Evolutionary conservation across 441 rosid species (phyloP).

Genomic region (Codiaeum variegatum): DNA sequence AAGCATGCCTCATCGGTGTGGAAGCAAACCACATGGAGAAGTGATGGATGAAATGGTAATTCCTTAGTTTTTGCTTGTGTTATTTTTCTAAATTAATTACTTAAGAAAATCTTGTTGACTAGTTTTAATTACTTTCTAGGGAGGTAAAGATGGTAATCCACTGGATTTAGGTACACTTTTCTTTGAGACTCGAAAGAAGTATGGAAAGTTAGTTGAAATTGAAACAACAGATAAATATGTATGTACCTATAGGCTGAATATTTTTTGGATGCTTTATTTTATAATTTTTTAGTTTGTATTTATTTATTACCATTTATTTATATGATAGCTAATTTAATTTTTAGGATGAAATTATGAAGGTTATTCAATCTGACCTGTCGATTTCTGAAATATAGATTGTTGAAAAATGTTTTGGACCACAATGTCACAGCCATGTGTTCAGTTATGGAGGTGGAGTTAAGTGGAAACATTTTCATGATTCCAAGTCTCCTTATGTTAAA

Average conservation of each 20-base stretch:
- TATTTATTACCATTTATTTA: neutral
- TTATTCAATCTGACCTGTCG: neutral
- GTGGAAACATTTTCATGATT: too few relatives aligned
- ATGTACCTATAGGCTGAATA: too few relatives aligned
- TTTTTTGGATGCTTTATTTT: too few relatives aligned
- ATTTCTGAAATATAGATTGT: neutral
- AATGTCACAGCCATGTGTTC: neutral
- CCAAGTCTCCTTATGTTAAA: too few relatives aligned
- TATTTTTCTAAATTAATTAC: neutral
- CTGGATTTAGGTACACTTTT: neutral
- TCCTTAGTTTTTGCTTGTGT: neutral
- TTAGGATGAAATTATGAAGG: neutral
- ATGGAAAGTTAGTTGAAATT: neutral
- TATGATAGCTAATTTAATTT: neutral
- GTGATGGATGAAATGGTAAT: neutral
- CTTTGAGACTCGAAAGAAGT: neutral
- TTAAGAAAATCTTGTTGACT: neutral
- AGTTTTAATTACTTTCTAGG: neutral
- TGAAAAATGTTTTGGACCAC: neutral
- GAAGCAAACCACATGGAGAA: neutral
- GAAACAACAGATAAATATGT: neutral
- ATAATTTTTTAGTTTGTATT: too few relatives aligned
- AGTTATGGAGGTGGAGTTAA: too few relatives aligned
- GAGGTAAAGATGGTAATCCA: slow-evolving; percentile 7
- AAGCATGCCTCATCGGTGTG: neutral